Percentiles rank a stretch among this genome's conserved stretches.
Evolutionary conservation across 208 protist species (phyloP).

Genomic region (Naegleria gruberi): DNA sequence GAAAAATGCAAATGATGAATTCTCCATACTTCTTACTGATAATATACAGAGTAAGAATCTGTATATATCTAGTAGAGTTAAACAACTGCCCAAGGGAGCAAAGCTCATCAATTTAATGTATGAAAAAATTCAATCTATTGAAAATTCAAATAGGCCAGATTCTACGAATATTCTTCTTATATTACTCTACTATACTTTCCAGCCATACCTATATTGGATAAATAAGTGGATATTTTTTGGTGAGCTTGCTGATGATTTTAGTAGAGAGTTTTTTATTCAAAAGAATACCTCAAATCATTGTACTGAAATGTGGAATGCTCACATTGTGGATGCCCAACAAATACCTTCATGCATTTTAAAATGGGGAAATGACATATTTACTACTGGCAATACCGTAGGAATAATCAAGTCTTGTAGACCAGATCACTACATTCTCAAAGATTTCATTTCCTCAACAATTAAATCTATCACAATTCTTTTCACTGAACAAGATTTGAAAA

Average conservation of each 20-base stretch:
- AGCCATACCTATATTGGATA: background rate
- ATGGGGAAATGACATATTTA: background rate
- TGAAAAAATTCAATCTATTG: background rate
- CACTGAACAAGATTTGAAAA: background rate
- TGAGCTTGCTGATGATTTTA: background rate
- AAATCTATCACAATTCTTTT: background rate
- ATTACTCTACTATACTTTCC: background rate
- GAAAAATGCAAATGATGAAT: background rate
- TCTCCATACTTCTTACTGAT: background rate
- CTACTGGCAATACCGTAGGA: background rate
- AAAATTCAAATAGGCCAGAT: background rate
- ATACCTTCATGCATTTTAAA: background rate
- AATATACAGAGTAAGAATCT: no score
- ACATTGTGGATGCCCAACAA: background rate
- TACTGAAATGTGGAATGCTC: background rate
- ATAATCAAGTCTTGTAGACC: background rate
- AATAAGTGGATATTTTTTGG: background rate
- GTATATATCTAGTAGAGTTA: background rate
- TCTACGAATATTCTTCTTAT: background rate
- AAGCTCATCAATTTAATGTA: background rate
- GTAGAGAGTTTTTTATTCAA: background rate
- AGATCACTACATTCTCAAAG: background rate
- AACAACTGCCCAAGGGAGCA: background rate
- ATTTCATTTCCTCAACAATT: background rate
- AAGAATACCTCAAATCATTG: background rate